Evolutionary conservation across 768 basidiomycete species (phyloP).

Genomic region (Lactifluus subvellereus): DNA sequence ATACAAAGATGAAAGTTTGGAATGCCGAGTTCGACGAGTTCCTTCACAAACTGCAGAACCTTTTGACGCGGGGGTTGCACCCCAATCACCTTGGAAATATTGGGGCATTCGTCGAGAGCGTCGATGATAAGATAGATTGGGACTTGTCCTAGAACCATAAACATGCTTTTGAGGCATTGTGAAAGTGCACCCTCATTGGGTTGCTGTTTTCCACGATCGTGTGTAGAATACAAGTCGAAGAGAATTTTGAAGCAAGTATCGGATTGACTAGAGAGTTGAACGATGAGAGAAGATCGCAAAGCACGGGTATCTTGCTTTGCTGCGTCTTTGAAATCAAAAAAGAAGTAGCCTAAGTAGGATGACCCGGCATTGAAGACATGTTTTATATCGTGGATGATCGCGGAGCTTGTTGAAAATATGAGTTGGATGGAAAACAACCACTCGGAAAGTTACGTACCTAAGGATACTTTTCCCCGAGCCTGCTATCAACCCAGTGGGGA

Average conservation of each 20-base stretch:
- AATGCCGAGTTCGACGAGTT: not conserved
- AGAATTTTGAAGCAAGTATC: not conserved
- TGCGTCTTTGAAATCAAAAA: not conserved
- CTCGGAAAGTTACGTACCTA: not conserved
- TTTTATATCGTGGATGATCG: no score
- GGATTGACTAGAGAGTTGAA: not conserved
- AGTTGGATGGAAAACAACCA: no score
- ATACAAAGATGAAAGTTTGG: not conserved
- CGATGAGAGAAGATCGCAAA: not conserved
- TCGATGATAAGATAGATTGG: not conserved
- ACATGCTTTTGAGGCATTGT: not conserved
- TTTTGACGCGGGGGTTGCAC: not conserved
- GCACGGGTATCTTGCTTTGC: not conserved
- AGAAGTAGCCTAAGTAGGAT: not conserved
- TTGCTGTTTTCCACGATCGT: not conserved
- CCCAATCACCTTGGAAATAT: not conserved
- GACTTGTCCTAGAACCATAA: not conserved
- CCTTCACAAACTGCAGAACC: not conserved
- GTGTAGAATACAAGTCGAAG: not conserved
- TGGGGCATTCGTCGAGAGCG: not conserved
- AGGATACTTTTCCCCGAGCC: not conserved
- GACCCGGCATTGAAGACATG: no score
- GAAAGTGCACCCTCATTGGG: not conserved
- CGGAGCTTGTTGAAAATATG: no score
- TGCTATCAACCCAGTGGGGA: no score